Evolutionary conservation across 352 stramenopile species (phyloP).

Genomic region (Phytophthora fragariaefolia): DNA sequence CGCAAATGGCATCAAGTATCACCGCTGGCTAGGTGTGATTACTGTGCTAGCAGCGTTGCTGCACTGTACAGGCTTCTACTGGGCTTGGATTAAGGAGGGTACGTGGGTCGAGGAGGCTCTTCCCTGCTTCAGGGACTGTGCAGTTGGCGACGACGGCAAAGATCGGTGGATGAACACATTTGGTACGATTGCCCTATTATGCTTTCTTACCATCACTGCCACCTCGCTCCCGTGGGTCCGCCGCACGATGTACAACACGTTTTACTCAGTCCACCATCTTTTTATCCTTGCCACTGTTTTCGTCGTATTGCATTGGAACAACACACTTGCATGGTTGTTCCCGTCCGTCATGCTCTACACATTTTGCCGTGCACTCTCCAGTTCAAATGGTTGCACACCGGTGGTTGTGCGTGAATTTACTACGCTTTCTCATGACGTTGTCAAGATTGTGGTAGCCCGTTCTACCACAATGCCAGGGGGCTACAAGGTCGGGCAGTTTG

Average conservation of each 20-base stretch:
- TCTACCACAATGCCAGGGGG: conserved; percentile 7
- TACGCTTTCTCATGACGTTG: background rate
- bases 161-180: conserved; percentile 47
- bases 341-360: background rate
- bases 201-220: conserved; percentile 29
- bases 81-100: background rate
- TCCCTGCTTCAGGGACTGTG: conserved; percentile 1
- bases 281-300: background rate
- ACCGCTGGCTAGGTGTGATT: background rate
- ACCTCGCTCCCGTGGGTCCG: background rate
- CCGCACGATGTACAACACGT: background rate
- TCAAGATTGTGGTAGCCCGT: background rate
- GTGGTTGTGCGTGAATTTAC: background rate
- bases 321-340: background rate
- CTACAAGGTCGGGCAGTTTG: background rate
- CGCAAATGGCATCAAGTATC: conserved; percentile 2
- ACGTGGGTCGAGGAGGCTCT: background rate
- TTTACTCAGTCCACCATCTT: background rate
- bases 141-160: background rate
- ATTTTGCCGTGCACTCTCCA: background rate
- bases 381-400: background rate
- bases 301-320: background rate
- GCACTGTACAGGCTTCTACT: background rate
- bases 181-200: conserved; percentile 36
- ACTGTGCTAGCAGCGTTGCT: background rate